Evolutionary conservation across 2,329 filamentous ascomycete species (phyloP), one percentile per base, ranked within the genome.

Genomic region (Aspergillus alliaceus): DNA sequence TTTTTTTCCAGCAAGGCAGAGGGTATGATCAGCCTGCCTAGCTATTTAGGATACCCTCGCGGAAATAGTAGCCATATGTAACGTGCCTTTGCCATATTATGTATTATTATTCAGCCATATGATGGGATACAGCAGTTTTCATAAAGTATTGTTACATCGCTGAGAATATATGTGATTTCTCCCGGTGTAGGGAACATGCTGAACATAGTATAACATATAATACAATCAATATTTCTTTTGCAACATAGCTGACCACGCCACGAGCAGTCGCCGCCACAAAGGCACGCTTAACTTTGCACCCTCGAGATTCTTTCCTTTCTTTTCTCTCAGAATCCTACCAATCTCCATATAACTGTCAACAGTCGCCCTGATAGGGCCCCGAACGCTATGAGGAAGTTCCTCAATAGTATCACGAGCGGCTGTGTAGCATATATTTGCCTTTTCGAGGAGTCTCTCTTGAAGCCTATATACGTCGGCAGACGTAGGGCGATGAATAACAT

Each of bases 311-410:
- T 35, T 35, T 1, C 34, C 34, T n/a, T 35, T 35, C 15, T 35
- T 35, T 14, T n/a, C n/a, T n/a, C 34, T 35, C 3, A 35, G 12
- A n/a, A 3, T 6, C 11, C 15, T 11, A 35, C 86, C 88, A 68
- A 90, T 91, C 69, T 90, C 87, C 84, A 91, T 89, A 66, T 91
- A 90, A 61, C 86, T 90, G 71, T 90, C 87, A 0, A 90, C 86
- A 1, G 87, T 87, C 4, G 89, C 87, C 12, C 86, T 78, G 68
- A 90, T 85, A 1, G 86, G 84, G 0, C 83, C 86, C 61, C 84
- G 79, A 0, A 84, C 85, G 64, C 86, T 82, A 0, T 58, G 50
- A 0, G 89, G 88, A 0, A 91, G 75, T 60, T 81, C 73, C 48
- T 87, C 81, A 64, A 91, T 89, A 0, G 83, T 80, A 2, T 66